phyloP scores from a whole-genome alignment of 805 yeast species.

The Komagataella phaffii region DNA sequence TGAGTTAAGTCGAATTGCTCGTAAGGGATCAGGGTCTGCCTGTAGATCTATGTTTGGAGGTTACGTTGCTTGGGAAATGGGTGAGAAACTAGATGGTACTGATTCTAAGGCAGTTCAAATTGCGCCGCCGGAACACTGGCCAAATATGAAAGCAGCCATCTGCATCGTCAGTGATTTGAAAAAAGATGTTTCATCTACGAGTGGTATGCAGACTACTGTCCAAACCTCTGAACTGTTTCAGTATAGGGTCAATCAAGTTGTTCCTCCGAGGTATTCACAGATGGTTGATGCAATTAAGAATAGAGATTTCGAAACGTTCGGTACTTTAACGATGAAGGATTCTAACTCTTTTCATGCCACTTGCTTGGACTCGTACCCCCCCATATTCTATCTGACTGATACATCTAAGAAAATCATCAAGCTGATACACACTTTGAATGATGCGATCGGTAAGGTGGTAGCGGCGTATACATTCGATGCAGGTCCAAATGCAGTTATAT shows the following conservation, averaged over 20 bases:
- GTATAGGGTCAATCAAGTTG: constrained; percentile 67
- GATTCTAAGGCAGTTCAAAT: constrained; percentile 93
- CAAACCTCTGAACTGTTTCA: constrained; percentile 76
- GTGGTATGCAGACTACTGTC: constrained; percentile 96
- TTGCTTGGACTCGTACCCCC: constrained; percentile 92
- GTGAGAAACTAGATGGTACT: constrained; percentile 55
- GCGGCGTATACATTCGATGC: constrained; percentile 99
- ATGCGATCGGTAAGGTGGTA: constrained; percentile 44
- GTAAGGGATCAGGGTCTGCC: constrained; percentile 98
- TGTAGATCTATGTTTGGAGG: constrained; percentile 97
- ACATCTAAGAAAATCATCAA: constrained; percentile 75
- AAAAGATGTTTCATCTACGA: constrained; percentile 89
- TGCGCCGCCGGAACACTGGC: constrained; percentile 82
- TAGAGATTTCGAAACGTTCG: constrained; percentile 74
- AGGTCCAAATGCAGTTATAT: constrained; percentile 96
- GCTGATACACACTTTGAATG: constrained; percentile 67
- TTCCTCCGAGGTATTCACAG: constrained; percentile 70
- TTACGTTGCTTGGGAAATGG: constrained; percentile 99
- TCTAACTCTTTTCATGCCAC: constrained; percentile 97
- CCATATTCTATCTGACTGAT: constrained; percentile 88
- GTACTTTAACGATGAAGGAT: constrained; percentile 87
- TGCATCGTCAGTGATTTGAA: constrained; percentile 87
- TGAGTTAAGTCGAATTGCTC: constrained; percentile 84
- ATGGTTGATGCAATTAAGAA: constrained; percentile 68
- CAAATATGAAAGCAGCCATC: constrained; percentile 82